Percentiles rank a stretch among this genome's conserved stretches.
Conservation (phyloP, 768 basidiomycete species). For the Rhizopogon roseolus region DNA sequence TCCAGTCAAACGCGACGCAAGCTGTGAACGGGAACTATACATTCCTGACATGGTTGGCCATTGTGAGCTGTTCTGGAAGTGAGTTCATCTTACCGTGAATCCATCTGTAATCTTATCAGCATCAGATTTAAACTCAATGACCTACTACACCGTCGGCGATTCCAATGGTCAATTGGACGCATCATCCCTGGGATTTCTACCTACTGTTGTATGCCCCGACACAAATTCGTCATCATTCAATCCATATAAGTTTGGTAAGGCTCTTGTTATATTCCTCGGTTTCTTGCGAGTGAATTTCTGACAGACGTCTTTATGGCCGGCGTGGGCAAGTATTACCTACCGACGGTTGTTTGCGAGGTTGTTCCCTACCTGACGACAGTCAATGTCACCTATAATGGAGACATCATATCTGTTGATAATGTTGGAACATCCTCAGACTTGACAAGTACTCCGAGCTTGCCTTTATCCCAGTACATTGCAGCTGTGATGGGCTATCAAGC, state of each 20-base stretch:
- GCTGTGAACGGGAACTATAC: too few relatives aligned
- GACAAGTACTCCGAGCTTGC: background rate
- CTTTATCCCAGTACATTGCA: background rate
- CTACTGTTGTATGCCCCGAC: constrained; percentile 2
- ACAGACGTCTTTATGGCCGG: background rate
- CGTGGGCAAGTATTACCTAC: constrained; percentile 12
- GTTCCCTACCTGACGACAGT: constrained; percentile 8
- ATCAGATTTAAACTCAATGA: background rate
- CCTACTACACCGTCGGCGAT: background rate
- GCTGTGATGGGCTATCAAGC: background rate
- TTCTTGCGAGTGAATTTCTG: constrained; percentile 1
- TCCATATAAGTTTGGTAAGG: background rate
- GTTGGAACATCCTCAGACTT: background rate
- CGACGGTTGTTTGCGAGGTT: constrained; percentile 5
- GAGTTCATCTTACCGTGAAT: background rate
- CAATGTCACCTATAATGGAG: constrained; percentile 8
- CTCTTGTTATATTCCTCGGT: background rate
- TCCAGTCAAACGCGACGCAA: background rate
- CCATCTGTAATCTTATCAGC: background rate
- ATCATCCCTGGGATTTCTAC: background rate
- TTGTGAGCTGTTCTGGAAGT: constrained; percentile 1
- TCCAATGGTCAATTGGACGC: background rate
- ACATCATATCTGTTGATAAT: background rate
- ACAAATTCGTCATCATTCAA: background rate
- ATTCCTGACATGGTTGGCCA: background rate